A percentile compares a stretch with the other conserved stretches of the same genome.
Conservation (phyloP, 192 early-diverging fungal species). For the Coemansia sp. region DNA sequence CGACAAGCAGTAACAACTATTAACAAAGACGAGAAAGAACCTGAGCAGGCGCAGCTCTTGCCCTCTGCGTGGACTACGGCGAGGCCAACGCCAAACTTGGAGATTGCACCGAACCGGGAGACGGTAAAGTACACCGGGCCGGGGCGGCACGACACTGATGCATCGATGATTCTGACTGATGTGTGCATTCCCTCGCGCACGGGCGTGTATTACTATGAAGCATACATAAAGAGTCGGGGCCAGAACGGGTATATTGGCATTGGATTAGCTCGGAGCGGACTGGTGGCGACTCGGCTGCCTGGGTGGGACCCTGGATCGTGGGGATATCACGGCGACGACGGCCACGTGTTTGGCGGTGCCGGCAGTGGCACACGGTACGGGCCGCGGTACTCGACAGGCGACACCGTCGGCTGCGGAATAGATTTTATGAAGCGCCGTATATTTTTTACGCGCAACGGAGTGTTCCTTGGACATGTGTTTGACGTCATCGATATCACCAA, state of each 20-base stretch:
- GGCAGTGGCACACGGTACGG: conserved; percentile 80
- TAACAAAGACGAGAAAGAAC: not conserved
- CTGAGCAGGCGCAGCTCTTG: conserved; percentile 9
- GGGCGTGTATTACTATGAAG: conserved; percentile 93
- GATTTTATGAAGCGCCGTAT: conserved; percentile 73
- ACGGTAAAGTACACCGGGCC: conserved; percentile 53
- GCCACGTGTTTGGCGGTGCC: conserved; percentile 72
- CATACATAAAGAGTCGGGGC: conserved; percentile 80
- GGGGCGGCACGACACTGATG: conserved; percentile 72
- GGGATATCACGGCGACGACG: conserved; percentile 98
- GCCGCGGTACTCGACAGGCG: conserved; percentile 87
- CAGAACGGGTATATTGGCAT: conserved; percentile 89
- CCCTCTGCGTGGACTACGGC: conserved; percentile 34
- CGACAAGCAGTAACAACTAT: not conserved
- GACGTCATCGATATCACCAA: conserved; percentile 30
- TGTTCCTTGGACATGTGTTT: conserved; percentile 62
- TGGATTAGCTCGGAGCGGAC: conserved; percentile 67
- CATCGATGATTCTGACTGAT: conserved; percentile 78
- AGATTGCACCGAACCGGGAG: conserved; percentile 26
- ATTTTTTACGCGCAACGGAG: conserved; percentile 94
- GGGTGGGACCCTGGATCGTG: conserved; percentile 89
- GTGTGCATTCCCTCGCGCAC: conserved; percentile 76
- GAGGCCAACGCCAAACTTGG: conserved; percentile 21
- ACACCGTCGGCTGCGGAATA: conserved; percentile 89
- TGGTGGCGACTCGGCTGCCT: conserved; percentile 68